Evolutionary conservation across 805 yeast species (phyloP), one percentile per base, ranked within the genome.

Genomic region (Jamesozyma rosinii): DNA sequence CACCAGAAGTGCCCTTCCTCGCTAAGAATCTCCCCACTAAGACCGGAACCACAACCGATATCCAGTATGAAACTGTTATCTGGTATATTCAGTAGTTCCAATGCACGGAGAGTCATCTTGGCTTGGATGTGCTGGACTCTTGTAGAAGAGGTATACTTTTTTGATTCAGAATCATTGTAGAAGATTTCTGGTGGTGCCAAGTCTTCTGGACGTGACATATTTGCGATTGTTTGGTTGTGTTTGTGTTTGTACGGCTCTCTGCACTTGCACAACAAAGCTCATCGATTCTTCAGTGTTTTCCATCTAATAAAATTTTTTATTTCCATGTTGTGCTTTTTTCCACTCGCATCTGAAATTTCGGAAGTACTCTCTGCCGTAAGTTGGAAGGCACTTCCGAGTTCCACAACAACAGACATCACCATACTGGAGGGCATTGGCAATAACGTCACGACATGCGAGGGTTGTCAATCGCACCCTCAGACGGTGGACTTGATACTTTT

Each of bases 51-150:
- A 70, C 97, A 92, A 14, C 98, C 98, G 30, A 92, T 74, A 72
- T 92, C 98, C 17, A 92, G 74, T 10, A 92, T 61, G 54, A 80
- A 81, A 52, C 85, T 83, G 31, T 65, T 71, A 26, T 66, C 69
- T 1, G 83, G 82, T 33, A 92, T 65, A 60, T 88, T 85, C 44
- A 92, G 67, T 31, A 92, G 69, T 54, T 92, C 98, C 38, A 92
- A 68, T 0, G 97, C 95, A 54, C 98, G 73, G 36, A 90, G 71
- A 0, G 98, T 88, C 98, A 92, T 92, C 61, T 86, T 84, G 2
- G 97, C 97, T 65, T 92, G 98, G 56, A 92, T 92, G 60, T 89
- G 96, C 68, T 92, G 98, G 40, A 92, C 96, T 72, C 98, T 92
- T 4, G 96, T 83, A 4, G 95, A 85, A 2, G 83, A 72, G 0